Conservation (phyloP, 2,329 filamentous ascomycete genomes). For the Xylariaceae sp. region DNA sequence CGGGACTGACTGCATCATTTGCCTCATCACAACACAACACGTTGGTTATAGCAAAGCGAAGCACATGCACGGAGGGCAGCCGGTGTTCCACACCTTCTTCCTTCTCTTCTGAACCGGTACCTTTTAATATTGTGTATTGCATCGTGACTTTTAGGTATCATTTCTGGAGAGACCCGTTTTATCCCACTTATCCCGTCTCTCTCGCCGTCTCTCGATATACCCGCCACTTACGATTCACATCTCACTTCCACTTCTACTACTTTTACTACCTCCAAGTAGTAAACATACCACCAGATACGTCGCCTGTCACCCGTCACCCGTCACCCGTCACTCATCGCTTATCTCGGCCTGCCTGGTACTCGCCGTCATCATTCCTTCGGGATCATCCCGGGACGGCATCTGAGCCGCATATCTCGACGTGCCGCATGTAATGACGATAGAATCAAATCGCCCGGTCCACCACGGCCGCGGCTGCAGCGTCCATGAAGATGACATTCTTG, state of each 20-base stretch:
- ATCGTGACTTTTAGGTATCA: background rate
- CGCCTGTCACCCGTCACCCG: background rate
- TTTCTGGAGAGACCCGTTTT: background rate
- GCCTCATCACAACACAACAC: background rate
- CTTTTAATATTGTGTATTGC: no score
- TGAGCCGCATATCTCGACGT: slow-evolving; percentile 9
- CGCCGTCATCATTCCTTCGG: background rate
- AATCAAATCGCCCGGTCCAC: slow-evolving; percentile 36
- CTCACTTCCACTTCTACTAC: background rate
- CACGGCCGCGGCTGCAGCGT: slow-evolving; percentile 31
- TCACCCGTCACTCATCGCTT: background rate
- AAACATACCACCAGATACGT: background rate
- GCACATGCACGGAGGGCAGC: background rate
- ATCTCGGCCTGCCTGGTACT: background rate
- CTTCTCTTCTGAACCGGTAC: background rate
- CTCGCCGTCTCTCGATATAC: background rate
- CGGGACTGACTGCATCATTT: background rate
- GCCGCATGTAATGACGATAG: slow-evolving; percentile 42
- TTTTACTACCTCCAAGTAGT: background rate
- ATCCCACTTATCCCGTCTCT: background rate
- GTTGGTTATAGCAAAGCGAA: background rate
- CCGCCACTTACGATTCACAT: background rate
- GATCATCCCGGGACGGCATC: slow-evolving; percentile 5
- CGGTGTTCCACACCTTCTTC: background rate
- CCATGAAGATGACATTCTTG: slow-evolving; percentile 46